Conservation (phyloP, 2,329 filamentous ascomycete species). For the Aspergillus ibericus region DNA sequence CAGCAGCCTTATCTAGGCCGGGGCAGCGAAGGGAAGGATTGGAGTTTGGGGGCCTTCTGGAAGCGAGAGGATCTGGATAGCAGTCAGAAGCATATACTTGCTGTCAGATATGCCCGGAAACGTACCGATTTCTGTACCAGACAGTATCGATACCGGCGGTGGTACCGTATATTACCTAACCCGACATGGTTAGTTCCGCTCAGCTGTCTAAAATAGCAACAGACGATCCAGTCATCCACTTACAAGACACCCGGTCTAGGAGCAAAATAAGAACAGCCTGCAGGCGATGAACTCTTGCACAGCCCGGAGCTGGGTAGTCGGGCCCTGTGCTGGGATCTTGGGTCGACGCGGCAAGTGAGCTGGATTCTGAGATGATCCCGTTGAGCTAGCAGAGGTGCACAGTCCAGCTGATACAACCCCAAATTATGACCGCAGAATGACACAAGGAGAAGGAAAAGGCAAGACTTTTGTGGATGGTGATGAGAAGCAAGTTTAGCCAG, state of each 20-base stretch:
- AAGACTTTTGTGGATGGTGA: too few species aligned
- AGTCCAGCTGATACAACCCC: conserved; percentile 9
- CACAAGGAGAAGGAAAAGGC: too few species aligned
- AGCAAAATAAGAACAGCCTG: not conserved
- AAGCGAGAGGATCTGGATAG: not conserved
- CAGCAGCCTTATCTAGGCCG: not conserved
- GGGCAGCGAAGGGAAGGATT: not conserved
- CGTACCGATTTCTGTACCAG: conserved; percentile 8
- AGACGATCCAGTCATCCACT: conserved; percentile 5
- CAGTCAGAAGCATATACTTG: not conserved
- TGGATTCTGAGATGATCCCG: not conserved
- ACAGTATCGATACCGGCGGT: conserved; percentile 14
- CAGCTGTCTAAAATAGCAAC: conserved; percentile 17
- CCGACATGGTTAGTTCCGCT: conserved; percentile 2
- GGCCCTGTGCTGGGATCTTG: not conserved
- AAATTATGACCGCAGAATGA: conserved; percentile 1
- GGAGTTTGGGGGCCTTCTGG: not conserved
- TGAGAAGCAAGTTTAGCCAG: too few species aligned
- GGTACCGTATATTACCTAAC: conserved; percentile 3
- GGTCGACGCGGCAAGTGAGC: not conserved
- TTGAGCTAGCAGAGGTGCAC: not conserved
- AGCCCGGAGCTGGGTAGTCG: not conserved
- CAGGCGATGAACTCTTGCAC: not conserved
- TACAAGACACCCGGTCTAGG: conserved; percentile 5
- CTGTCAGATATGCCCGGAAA: not conserved